Conservation (phyloP, 129 eudicot genomes). For the Silybum marianum region DNA sequence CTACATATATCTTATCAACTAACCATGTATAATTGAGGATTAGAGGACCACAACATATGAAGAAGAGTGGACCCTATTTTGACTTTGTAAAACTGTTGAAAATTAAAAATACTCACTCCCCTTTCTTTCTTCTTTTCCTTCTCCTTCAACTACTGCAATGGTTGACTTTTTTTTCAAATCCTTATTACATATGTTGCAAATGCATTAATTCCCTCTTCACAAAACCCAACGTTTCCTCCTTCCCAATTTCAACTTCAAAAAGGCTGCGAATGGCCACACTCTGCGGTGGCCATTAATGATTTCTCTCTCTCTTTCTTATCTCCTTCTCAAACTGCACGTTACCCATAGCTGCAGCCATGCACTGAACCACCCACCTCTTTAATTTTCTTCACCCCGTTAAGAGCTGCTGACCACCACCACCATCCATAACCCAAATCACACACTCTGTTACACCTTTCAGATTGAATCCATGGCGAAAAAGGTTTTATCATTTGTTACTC, state of each 20-base stretch:
- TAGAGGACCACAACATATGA: conserved; percentile 17
- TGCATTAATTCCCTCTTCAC: conserved; percentile 20
- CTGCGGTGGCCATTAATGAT: conserved; percentile 39
- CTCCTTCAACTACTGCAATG: conserved; percentile 29
- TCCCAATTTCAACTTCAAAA: conserved; percentile 13
- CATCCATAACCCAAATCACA: background rate
- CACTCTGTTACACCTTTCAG: background rate
- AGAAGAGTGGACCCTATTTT: conserved; percentile 45
- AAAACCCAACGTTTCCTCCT: conserved; percentile 1
- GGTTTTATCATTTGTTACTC: conserved; percentile 17
- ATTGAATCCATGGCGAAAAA: conserved; percentile 31
- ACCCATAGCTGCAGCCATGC: conserved; percentile 35
- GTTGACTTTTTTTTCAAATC: conserved; percentile 33
- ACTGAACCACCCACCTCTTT: conserved; percentile 16
- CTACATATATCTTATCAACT: conserved; percentile 27
- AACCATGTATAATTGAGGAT: conserved; percentile 17
- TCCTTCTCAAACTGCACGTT: conserved; percentile 28
- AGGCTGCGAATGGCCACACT: conserved; percentile 25
- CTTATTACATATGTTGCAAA: conserved; percentile 5
- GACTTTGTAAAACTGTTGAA: conserved; percentile 40
- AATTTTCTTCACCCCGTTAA: background rate
- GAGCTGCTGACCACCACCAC: background rate
- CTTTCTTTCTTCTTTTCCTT: conserved; percentile 17
- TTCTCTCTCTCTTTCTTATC: conserved; percentile 24
- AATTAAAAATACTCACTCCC: conserved; percentile 21